Percentiles rank a stretch among this genome's conserved stretches.
Evolutionary conservation across 2,329 filamentous ascomycete genomes (phyloP).

Genomic region (Triangularia setosa): DNA sequence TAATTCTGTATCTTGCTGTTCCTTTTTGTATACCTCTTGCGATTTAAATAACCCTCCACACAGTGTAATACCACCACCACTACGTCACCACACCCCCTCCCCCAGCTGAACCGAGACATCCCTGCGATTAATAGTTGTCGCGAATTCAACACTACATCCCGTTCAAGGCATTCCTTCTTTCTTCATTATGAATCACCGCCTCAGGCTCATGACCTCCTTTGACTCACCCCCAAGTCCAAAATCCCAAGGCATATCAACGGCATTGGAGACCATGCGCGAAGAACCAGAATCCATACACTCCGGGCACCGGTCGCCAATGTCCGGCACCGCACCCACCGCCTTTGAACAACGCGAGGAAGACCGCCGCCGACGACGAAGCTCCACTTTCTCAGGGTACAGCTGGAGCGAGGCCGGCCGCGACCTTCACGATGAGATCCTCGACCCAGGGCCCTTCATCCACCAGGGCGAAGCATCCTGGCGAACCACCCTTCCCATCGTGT

Average conservation of each 20-base stretch:
- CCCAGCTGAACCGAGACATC: neutral
- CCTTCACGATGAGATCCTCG: conserved; percentile 64
- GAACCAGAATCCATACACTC: neutral
- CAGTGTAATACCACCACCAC: neutral
- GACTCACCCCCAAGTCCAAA: neutral
- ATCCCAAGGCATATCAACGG: neutral
- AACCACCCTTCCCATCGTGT: conserved; percentile 75
- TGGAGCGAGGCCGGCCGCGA: conserved; percentile 62
- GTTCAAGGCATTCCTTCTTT: neutral
- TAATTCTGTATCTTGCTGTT: neutral
- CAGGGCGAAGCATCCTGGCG: conserved; percentile 60
- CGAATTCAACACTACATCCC: neutral
- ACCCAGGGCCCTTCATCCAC: conserved; percentile 41
- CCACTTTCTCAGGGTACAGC: conserved; percentile 73
- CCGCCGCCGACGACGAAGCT: conserved; percentile 60
- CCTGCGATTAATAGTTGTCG: neutral
- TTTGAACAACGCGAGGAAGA: conserved; percentile 16
- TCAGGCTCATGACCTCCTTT: neutral
- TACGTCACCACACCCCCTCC: neutral
- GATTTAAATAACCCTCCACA: too few species aligned
- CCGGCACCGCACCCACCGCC: neutral
- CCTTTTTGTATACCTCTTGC: neutral
- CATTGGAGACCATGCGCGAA: neutral
- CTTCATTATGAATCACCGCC: neutral
- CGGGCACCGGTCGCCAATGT: neutral